A percentile compares a stretch with the other conserved stretches of the same genome.
Evolutionary conservation across 768 basidiomycete species (phyloP).

Genomic region (Suillus placidus): DNA sequence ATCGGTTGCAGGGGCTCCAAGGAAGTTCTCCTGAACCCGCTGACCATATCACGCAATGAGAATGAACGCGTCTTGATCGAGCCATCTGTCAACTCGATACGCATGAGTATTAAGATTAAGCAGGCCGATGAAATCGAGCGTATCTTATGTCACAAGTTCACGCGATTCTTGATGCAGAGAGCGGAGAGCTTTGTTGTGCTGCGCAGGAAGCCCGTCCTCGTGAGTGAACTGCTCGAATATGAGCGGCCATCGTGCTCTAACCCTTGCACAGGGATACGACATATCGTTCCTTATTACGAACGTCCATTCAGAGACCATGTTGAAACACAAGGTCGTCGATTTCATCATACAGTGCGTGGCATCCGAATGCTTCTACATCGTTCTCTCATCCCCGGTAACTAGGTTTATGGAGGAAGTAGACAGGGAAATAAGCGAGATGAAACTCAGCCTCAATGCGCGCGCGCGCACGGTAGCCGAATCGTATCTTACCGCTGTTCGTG

Average conservation of each 20-base stretch:
- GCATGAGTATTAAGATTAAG: conserved; percentile 97
- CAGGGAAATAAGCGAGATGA: conserved; percentile 99
- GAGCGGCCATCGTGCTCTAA: conserved; percentile 18
- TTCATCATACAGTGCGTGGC: conserved; percentile 93
- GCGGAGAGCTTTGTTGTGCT: conserved; percentile 98
- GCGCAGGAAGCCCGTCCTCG: conserved; percentile 89
- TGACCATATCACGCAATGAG: conserved; percentile 95
- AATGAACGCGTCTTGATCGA: conserved; percentile 97
- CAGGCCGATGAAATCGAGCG: conserved; percentile 99
- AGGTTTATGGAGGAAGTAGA: conserved; percentile 99
- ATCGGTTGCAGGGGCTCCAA: conserved; percentile 69
- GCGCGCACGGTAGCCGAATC: conserved; percentile 98
- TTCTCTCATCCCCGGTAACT: conserved; percentile 10
- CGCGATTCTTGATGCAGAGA: conserved; percentile 98
- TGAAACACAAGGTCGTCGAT: conserved; percentile 99
- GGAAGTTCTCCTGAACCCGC: conserved; percentile 91
- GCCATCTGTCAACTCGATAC: conserved; percentile 95
- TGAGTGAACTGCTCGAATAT: conserved; percentile 39
- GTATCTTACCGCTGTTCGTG: conserved; percentile 84
- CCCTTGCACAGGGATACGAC: conserved; percentile 81
- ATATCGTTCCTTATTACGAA: conserved; percentile 99
- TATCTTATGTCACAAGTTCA: conserved; percentile 97
- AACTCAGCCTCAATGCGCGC: conserved; percentile 92
- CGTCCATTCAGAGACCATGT: conserved; percentile 95
- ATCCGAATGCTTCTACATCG: conserved; percentile 9